Conservation (phyloP, 345 rosid species). For the Cardamine chenopodiifolia region DNA sequence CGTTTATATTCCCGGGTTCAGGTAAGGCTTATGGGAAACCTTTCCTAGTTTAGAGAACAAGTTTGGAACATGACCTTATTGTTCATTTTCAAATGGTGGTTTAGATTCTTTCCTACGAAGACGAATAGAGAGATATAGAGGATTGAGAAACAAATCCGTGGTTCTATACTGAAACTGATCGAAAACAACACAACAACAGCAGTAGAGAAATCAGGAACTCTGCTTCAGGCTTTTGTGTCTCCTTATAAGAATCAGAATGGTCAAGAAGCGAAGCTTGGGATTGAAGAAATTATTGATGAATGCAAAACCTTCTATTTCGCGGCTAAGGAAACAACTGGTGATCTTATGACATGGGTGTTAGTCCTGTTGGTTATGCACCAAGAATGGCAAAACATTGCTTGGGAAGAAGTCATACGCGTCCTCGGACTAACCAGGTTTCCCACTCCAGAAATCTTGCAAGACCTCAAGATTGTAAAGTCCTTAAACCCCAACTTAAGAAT, state of each 20-base stretch:
- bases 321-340: conserved; percentile 80
- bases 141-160: conserved; percentile 66
- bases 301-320: conserved; percentile 91
- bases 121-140: conserved; percentile 80
- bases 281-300: conserved; percentile 79
- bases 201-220: conserved; percentile 49
- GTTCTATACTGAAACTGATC: conserved; percentile 57
- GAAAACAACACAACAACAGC: conserved; percentile 38
- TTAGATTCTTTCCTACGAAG: conserved; percentile 74
- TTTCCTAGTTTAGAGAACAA: neutral
- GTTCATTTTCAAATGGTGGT: conserved; percentile 4
- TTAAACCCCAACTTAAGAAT: neutral
- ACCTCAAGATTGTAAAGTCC: conserved; percentile 70
- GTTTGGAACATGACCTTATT: neutral
- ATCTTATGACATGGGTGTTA: conserved; percentile 69
- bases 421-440: conserved; percentile 46
- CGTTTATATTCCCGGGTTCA: conserved; percentile 79
- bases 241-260: conserved; percentile 55
- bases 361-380: conserved; percentile 69
- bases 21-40: conserved; percentile 43
- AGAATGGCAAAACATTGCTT: conserved; percentile 78
- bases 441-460: conserved; percentile 48
- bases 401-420: conserved; percentile 63
- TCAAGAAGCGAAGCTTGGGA: conserved; percentile 58
- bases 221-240: conserved; percentile 61